Base-by-base conservation (phyloP, 768 basidiomycete genomes). In the Tephrocybe sp. region DNA sequence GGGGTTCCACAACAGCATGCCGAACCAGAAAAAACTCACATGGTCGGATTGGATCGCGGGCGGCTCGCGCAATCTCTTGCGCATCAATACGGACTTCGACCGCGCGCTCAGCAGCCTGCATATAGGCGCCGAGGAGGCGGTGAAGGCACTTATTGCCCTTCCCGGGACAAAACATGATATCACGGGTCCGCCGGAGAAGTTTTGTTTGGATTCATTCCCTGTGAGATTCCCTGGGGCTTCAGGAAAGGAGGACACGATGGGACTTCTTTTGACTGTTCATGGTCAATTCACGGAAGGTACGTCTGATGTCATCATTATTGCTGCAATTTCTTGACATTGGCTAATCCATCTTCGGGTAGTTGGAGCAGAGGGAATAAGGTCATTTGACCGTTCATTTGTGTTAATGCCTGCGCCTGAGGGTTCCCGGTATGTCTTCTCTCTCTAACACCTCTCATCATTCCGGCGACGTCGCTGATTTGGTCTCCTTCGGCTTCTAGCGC, bases 381-480 rank as follows among this genome's bases (percentile, higher is more conserved):
- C 94, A 18, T 99, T 99, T 68, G 93, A 97, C 64, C 80, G 97
- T 49, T 86, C 91, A 0, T 95, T 98, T 62, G 78, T 98, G 47
- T 73, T 99, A 21, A 83, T 85, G 4, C 87, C 89, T 31, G 87
- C 94, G 2, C 69, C 83, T 21, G 83, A 87, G 44, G 89, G 86
- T 22, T 94, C 95, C 58, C 74, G 84, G 94, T 96, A 68, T 56
- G 93, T 78, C 41, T 24, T 43, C 37, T 22, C 4, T 25, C 19
- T n/a, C n/a, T n/a, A n/a, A n/a, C n/a, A n/a, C 49, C 15, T 51
- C 27, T 26, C 48, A 45, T 34, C 22, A 24, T 37, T 24, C 30
- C 16, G 25, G n/a, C 28, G 34, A 52, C 40, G 54, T 56, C 50
- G 48, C 54, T 47, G 19, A 40, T 31, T 43, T 12, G 26, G 38